A percentile compares a stretch with the other conserved stretches of the same genome.
These are phyloP conservation scores for Pilatotrama ljubarskyi DNA, from an alignment of 768 basidiomycete species.

Conservation along the genomic window DNA sequence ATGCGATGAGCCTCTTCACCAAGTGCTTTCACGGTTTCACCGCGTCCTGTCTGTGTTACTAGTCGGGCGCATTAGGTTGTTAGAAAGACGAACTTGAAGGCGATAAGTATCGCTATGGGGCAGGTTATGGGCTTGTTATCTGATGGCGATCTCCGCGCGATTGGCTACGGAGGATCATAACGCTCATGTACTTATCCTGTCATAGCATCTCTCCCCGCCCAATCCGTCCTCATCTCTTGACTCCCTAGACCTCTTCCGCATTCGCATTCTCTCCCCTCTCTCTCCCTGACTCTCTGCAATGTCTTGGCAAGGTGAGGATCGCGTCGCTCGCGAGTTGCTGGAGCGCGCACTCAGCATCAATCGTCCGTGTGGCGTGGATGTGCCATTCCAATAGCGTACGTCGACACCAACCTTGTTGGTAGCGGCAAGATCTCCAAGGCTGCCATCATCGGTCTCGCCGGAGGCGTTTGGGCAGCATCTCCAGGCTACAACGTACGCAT, in stretches of 20 bases:
- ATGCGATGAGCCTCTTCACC: neutral
- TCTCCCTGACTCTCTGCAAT: conserved; percentile 37
- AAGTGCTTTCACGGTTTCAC: neutral
- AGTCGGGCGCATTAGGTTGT: too few relatives aligned
- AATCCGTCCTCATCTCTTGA: conserved; percentile 14
- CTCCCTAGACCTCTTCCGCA: conserved; percentile 13
- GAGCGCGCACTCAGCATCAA: neutral
- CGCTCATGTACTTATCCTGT: conserved; percentile 5
- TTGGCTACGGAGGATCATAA: conserved; percentile 12
- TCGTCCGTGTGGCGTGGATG: neutral
- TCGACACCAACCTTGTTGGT: conserved; percentile 78
- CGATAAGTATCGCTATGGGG: neutral
- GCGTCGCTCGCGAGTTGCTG: neutral
- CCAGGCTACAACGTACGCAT: conserved; percentile 56
- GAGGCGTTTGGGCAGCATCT: conserved; percentile 76
- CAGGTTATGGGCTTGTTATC: conserved; percentile 18
- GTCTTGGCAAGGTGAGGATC: conserved; percentile 68
- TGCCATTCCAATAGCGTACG: conserved; percentile 56
- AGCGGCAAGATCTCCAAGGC: conserved; percentile 72
- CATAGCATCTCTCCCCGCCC: neutral
- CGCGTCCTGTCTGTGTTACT: too few relatives aligned
- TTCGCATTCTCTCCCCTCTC: conserved; percentile 5
- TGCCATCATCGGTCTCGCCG: conserved; percentile 71
- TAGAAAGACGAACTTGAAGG: neutral
- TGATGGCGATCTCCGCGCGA: conserved; percentile 27